phyloP scores from a whole-genome alignment of 2,329 filamentous ascomycete genomes.

The Fusarium odoratissimum region DNA sequence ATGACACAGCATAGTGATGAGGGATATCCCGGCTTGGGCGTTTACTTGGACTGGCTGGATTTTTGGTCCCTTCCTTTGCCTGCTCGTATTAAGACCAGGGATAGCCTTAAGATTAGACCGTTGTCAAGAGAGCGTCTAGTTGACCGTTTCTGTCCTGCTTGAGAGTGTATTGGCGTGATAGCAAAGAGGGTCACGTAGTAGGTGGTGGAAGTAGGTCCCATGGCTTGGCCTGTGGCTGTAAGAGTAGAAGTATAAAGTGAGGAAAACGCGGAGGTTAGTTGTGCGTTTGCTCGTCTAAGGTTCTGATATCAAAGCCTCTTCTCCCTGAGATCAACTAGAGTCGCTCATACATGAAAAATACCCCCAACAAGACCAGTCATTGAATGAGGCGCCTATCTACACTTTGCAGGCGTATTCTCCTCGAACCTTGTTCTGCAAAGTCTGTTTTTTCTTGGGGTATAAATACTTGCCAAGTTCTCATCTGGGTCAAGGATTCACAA shows the following conservation, averaged over 20 bases:
- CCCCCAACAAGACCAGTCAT: neutral
- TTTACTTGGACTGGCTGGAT: conserved; percentile 36
- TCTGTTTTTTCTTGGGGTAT: neutral
- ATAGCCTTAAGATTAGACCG: conserved; percentile 13
- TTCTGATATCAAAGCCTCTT: conserved; percentile 1
- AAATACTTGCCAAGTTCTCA: conserved; percentile 3
- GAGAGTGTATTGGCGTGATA: conserved; percentile 11
- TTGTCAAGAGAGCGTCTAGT: conserved; percentile 1
- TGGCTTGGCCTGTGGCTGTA: conserved; percentile 3
- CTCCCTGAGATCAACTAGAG: neutral
- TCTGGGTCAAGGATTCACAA: conserved; percentile 27
- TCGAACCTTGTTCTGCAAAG: neutral
- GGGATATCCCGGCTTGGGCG: conserved; percentile 17
- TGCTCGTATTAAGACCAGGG: neutral
- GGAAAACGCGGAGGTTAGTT: neutral
- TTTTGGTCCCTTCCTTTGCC: conserved; percentile 1
- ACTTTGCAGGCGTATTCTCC: neutral
- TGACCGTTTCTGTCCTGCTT: conserved; percentile 12
- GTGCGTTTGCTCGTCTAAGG: conserved; percentile 3
- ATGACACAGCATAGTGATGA: conserved; percentile 29
- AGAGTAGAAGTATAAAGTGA: conserved; percentile 27
- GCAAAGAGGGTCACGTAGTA: conserved; percentile 13
- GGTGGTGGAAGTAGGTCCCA: conserved; percentile 3
- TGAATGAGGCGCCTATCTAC: neutral
- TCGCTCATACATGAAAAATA: neutral